Evolutionary conservation across 352 stramenopile species (phyloP).

Genomic region (Pythium volutum): DNA sequence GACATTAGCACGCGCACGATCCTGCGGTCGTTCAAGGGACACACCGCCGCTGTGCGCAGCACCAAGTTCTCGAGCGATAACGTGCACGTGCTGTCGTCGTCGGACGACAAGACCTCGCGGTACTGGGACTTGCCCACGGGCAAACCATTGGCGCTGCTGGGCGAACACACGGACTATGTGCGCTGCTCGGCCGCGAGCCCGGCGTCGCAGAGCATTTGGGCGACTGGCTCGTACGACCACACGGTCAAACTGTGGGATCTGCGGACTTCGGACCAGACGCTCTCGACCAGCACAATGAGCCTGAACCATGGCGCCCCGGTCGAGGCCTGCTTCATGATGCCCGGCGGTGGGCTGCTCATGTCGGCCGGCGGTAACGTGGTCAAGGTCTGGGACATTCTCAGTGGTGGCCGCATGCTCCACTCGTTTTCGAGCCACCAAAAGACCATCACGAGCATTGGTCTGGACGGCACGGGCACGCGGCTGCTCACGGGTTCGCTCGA

Average conservation of each 20-base stretch:
- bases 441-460: slow-evolving; percentile 89
- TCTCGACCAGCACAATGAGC: slow-evolving; percentile 46
- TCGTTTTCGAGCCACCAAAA: slow-evolving; percentile 93
- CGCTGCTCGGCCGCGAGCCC: slow-evolving; percentile 68
- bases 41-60: slow-evolving; percentile 72
- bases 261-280: slow-evolving; percentile 62
- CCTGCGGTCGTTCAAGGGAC: slow-evolving; percentile 84
- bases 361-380: slow-evolving; percentile 88
- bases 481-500: slow-evolving; percentile 90
- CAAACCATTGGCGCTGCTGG: slow-evolving; percentile 67
- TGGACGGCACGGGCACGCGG: slow-evolving; percentile 86
- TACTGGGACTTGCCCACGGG: slow-evolving; percentile 89
- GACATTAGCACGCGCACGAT: slow-evolving; percentile 83
- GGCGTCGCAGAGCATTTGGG: slow-evolving; percentile 78
- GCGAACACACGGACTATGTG: slow-evolving; percentile 89
- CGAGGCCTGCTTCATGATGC: slow-evolving; percentile 85
- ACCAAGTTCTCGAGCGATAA: slow-evolving; percentile 83
- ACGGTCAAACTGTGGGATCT: slow-evolving; percentile 92
- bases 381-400: slow-evolving; percentile 93
- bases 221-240: slow-evolving; percentile 91
- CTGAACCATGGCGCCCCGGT: slow-evolving; percentile 88
- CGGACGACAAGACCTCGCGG: slow-evolving; percentile 87
- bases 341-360: slow-evolving; percentile 75
- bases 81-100: slow-evolving; percentile 86
- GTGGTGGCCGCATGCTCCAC: slow-evolving; percentile 80